Evolutionary conservation across 176 grass and related monocot genomes (phyloP).

Genomic region (Oryza officinalis): DNA sequence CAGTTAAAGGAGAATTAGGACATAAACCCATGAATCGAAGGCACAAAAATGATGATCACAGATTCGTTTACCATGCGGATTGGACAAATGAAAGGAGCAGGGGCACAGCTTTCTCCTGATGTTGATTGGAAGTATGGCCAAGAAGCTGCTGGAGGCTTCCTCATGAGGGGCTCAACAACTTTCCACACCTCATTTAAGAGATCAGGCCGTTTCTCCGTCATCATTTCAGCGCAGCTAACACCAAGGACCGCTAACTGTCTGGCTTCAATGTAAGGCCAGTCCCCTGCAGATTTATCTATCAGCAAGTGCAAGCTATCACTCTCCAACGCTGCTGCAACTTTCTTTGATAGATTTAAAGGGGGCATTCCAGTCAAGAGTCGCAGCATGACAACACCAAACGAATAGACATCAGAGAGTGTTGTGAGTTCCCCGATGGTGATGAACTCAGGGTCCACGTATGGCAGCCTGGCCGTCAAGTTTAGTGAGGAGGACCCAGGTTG

Average conservation of each 20-base stretch:
- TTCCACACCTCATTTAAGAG: conserved; percentile 36
- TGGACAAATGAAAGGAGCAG: conserved; percentile 43
- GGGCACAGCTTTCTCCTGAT: background rate
- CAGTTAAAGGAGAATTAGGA: no score
- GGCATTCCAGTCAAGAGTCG: conserved; percentile 49
- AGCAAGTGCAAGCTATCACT: no score
- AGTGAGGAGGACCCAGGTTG: background rate
- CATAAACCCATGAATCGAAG: no score
- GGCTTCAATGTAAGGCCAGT: conserved; percentile 44
- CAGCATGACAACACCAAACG: conserved; percentile 50
- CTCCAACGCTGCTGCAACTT: no score
- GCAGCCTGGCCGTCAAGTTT: conserved; percentile 25
- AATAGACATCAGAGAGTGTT: conserved; percentile 44
- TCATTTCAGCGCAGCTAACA: conserved; percentile 38
- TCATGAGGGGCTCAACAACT: conserved; percentile 32
- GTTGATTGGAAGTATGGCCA: conserved; percentile 2
- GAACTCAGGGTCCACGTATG: conserved; percentile 53
- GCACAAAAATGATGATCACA: no score
- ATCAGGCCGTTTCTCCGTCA: conserved; percentile 32
- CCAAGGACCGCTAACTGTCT: conserved; percentile 35
- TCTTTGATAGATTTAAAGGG: no score
- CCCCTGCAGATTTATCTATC: conserved; percentile 47
- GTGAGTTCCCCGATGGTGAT: conserved; percentile 33
- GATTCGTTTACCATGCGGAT: conserved; percentile 25
- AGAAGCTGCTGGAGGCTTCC: conserved; percentile 12